Evolutionary conservation across 2,329 filamentous ascomycete species (phyloP).

Genomic region (Epichloe glyceriae): DNA sequence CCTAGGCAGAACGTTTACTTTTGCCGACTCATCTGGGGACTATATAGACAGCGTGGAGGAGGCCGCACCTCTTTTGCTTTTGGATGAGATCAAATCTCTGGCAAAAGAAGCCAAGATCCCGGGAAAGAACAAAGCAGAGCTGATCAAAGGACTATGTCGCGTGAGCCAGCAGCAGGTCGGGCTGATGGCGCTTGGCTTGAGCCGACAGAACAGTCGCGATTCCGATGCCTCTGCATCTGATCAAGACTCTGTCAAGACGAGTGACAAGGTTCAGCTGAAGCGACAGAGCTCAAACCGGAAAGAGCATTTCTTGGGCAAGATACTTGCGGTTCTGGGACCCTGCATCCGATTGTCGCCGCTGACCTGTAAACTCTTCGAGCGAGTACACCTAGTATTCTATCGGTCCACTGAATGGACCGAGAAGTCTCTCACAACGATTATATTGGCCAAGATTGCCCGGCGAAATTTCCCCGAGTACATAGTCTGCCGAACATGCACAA

Average conservation of each 20-base stretch:
- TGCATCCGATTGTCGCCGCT: conserved; percentile 68
- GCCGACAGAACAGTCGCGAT: conserved; percentile 47
- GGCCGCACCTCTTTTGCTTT: conserved; percentile 64
- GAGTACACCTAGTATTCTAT: conserved; percentile 93
- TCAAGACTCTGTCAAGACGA: conserved; percentile 21
- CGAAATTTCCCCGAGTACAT: conserved; percentile 84
- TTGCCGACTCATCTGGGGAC: conserved; percentile 66
- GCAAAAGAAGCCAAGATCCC: conserved; percentile 78
- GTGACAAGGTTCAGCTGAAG: conserved; percentile 9
- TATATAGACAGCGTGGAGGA: conserved; percentile 69
- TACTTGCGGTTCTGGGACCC: conserved; percentile 63
- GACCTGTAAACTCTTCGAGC: conserved; percentile 72
- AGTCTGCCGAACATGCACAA: conserved; percentile 77
- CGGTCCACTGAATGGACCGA: conserved; percentile 94
- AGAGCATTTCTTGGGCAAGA: conserved; percentile 63
- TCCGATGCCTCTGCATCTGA: conserved; percentile 33
- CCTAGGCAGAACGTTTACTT: conserved; percentile 51
- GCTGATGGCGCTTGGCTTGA: conserved; percentile 55
- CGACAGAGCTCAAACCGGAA: conserved; percentile 47
- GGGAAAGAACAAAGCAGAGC: conserved; percentile 76
- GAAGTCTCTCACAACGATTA: conserved; percentile 89
- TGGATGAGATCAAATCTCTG: conserved; percentile 76
- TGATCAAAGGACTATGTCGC: conserved; percentile 60
- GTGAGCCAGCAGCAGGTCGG: conserved; percentile 64
- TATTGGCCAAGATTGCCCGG: conserved; percentile 77